phyloP scores from a whole-genome alignment of 2,329 filamentous ascomycete species.

The Ilyonectria mors-panacis region DNA sequence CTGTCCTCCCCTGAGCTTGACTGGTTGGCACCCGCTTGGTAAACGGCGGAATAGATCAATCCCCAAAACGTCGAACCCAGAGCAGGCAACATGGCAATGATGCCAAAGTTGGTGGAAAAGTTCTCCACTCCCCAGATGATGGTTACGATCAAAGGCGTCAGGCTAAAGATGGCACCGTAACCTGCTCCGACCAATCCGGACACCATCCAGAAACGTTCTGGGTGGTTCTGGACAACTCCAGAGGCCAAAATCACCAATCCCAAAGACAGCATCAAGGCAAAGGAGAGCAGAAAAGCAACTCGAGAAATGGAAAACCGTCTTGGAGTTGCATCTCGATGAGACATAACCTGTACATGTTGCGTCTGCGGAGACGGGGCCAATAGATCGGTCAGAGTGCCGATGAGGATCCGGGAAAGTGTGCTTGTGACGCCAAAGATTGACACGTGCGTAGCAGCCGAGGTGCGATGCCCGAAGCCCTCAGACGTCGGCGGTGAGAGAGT shows the following conservation, averaged over 20 bases:
- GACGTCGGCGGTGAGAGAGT: constrained; percentile 78
- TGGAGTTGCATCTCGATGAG: constrained; percentile 46
- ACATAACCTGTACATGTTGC: constrained; percentile 66
- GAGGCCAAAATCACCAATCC: constrained; percentile 86
- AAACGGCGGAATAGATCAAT: constrained; percentile 86
- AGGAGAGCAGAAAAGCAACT: constrained; percentile 82
- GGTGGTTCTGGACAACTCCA: constrained; percentile 80
- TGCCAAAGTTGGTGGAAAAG: constrained; percentile 98
- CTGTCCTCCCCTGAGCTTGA: constrained; percentile 52
- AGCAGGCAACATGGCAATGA: constrained; percentile 92
- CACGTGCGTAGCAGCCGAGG: constrained; percentile 87
- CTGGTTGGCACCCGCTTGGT: constrained; percentile 75
- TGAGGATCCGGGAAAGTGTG: constrained; percentile 90
- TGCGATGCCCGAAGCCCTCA: constrained; percentile 58
- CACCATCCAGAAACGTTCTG: constrained; percentile 86
- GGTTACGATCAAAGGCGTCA: constrained; percentile 93
- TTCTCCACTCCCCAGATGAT: constrained; percentile 99
- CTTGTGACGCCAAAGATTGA: constrained; percentile 93
- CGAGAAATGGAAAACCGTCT: constrained; percentile 78
- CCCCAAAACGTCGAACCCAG: constrained; percentile 92
- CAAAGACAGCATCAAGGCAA: constrained; percentile 79
- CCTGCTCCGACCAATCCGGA: constrained; percentile 89
- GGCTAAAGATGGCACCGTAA: constrained; percentile 91
- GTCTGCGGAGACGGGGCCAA: constrained; percentile 79
- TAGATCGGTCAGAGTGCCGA: constrained; percentile 89